Evolutionary conservation across 140 eudicot species (phyloP).

Genomic region (Cichorium intybus): DNA sequence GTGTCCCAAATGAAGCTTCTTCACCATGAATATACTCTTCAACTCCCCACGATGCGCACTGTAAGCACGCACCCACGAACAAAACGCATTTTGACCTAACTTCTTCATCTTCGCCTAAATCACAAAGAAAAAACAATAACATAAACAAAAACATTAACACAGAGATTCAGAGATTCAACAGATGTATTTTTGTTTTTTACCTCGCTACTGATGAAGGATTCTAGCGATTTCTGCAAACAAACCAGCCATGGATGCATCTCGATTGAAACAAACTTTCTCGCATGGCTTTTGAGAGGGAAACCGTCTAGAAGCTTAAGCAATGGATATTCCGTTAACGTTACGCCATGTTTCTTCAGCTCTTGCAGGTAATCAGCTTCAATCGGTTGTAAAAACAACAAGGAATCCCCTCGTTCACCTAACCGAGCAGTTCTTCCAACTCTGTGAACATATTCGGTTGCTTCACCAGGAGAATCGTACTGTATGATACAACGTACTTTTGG

Average conservation of each 20-base stretch:
- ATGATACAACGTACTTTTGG: constrained; percentile 91
- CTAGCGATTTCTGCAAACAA: constrained; percentile 76
- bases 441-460: constrained; percentile 97
- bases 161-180: background rate
- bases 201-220: constrained; percentile 53
- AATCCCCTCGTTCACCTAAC: constrained; percentile 91
- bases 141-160: background rate
- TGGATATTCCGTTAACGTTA: constrained; percentile 70
- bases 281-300: constrained; percentile 48
- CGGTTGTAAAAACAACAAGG: constrained; percentile 89
- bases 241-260: constrained; percentile 95
- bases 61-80: constrained; percentile 97
- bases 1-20: constrained; percentile 96
- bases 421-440: constrained; percentile 99
- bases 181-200: too few relatives aligned
- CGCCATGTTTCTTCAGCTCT: constrained; percentile 80
- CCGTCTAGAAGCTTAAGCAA: constrained; percentile 74
- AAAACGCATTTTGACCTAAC: constrained; percentile 66
- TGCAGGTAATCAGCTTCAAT: constrained; percentile 77
- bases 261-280: constrained; percentile 58
- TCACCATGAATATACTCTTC: constrained; percentile 80
- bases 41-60: constrained; percentile 94
- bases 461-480: constrained; percentile 97
- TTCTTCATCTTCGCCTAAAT: constrained; percentile 54
- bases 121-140: background rate